A percentile compares a stretch with the other conserved stretches of the same genome.
These are phyloP conservation scores for Phytopythium vexans DNA, from an alignment of 352 stramenopile genomes.

Conservation along the genomic window DNA sequence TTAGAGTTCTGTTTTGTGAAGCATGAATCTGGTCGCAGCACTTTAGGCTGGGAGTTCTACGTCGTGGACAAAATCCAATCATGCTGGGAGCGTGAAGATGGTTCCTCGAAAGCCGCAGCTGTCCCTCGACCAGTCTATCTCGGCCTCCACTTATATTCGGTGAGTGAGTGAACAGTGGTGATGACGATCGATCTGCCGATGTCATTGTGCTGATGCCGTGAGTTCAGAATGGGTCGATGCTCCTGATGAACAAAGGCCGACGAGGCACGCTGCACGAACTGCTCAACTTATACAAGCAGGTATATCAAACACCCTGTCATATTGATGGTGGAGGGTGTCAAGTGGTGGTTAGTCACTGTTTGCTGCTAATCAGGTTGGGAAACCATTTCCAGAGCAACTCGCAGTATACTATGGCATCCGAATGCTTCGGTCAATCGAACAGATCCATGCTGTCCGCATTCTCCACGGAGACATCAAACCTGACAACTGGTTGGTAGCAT, in stretches of 20 bases:
- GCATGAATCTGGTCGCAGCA: constrained; percentile 67
- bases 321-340: not conserved
- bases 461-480: constrained; percentile 87
- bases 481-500: constrained; percentile 80
- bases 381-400: constrained; percentile 64
- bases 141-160: constrained; percentile 59
- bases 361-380: constrained; percentile 30
- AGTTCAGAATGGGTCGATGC: constrained; percentile 64
- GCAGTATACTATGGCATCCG: constrained; percentile 74
- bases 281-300: constrained; percentile 77
- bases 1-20: constrained; percentile 11
- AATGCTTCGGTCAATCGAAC: constrained; percentile 72
- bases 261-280: constrained; percentile 76
- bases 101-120: not conserved
- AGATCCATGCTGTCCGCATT: constrained; percentile 57
- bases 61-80: constrained; percentile 47
- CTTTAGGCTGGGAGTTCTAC: constrained; percentile 82
- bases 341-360: constrained; percentile 3
- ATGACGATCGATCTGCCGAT: not conserved
- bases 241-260: constrained; percentile 71
- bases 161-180: constrained; percentile 15
- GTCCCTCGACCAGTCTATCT: constrained; percentile 6
- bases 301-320: constrained; percentile 8
- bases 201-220: constrained; percentile 1
- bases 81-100: not conserved